phyloP scores from a whole-genome alignment of 331 rosid genomes.

The Pyracantha coccinea region DNA sequence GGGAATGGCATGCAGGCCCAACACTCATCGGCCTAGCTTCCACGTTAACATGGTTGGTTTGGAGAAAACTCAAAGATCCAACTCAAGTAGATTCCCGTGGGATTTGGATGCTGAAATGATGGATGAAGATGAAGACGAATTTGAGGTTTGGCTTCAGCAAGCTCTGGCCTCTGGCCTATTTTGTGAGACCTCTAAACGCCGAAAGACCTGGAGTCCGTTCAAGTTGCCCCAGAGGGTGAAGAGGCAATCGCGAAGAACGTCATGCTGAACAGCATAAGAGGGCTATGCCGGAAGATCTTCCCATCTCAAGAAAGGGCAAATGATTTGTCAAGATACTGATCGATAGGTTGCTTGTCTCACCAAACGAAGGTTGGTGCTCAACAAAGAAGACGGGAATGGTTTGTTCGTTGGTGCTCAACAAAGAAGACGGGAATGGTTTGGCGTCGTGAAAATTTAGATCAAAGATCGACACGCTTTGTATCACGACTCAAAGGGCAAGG shows the following conservation, averaged over 20 bases:
- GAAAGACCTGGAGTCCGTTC: constrained; percentile 99
- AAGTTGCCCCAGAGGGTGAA: constrained; percentile 75
- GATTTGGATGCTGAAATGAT: constrained; percentile 93
- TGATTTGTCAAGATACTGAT: constrained; percentile 11
- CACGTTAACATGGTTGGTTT: constrained; percentile 97
- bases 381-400: not conserved
- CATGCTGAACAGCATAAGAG: constrained; percentile 36
- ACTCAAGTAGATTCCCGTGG: constrained; percentile 88
- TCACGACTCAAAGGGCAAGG: constrained; percentile 6
- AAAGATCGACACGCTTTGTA: not conserved
- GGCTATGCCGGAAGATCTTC: not conserved
- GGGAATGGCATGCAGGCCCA: constrained; percentile 99
- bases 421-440: not conserved
- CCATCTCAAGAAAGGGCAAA: not conserved
- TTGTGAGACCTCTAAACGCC: constrained; percentile 80
- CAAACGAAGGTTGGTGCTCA: not conserved
- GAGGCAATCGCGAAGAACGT: constrained; percentile 93
- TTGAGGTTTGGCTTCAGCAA: constrained; percentile 93
- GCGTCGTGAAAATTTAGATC: not conserved
- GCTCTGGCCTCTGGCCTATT: constrained; percentile 93
- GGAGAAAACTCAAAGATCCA: constrained; percentile 76
- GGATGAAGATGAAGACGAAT: constrained; percentile 93
- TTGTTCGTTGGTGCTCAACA: no score
- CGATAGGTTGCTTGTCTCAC: constrained; percentile 10
- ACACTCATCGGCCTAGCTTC: constrained; percentile 93